Conservation (phyloP, 1,284 basidiomycete genomes). For the Termitomyces sp. region DNA sequence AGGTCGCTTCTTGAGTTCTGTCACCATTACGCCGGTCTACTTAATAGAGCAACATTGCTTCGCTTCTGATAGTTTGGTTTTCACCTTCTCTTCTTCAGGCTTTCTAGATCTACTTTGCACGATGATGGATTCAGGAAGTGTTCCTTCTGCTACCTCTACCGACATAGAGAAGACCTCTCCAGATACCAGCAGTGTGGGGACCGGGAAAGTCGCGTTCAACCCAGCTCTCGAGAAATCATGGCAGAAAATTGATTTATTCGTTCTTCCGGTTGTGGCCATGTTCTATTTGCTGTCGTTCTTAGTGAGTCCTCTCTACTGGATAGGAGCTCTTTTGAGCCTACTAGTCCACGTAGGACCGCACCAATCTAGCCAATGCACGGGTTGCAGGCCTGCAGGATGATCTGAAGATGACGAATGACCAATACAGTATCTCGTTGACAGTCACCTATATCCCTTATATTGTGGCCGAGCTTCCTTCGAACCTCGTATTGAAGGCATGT, state of each 20-base stretch:
- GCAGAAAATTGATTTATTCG: conserved; percentile 40
- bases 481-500: conserved; percentile 48
- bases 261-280: conserved; percentile 44
- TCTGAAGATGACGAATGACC: conserved; percentile 44
- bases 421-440: conserved; percentile 35
- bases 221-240: conserved; percentile 26
- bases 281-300: conserved; percentile 43
- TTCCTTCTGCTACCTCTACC: neutral
- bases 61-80: too few relatives aligned
- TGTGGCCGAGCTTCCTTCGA: conserved; percentile 53
- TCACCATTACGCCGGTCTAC: neutral
- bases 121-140: conserved; percentile 5
- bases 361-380: conserved; percentile 11
- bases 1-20: neutral
- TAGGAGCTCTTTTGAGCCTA: too few relatives aligned
- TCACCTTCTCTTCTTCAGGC: neutral
- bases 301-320: too few relatives aligned
- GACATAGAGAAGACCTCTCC: conserved; percentile 10
- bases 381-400: conserved; percentile 22
- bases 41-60: neutral
- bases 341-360: conserved; percentile 11
- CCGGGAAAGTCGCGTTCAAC: neutral
- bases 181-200: conserved; percentile 9
- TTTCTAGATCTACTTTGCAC: neutral
- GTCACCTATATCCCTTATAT: conserved; percentile 50